Evolutionary conservation across 176 grass and related monocot genomes (phyloP).

Genomic region (Aegilops sharonensis): DNA sequence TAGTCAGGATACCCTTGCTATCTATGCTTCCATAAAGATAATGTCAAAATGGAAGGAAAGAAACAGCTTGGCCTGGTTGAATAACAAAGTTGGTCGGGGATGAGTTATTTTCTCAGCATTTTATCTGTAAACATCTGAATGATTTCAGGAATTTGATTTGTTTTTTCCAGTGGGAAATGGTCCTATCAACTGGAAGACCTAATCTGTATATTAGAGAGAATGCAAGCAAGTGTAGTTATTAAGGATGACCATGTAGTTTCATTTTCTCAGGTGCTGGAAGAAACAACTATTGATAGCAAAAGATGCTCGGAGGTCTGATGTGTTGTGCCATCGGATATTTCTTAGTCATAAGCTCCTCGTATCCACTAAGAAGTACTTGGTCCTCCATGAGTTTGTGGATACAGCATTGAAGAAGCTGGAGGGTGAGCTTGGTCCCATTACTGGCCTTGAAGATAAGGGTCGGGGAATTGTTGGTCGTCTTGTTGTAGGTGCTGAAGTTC

Average conservation of each 20-base stretch:
- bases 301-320: slow-evolving; percentile 42
- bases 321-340: slow-evolving; percentile 55
- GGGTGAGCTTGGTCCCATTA: slow-evolving; percentile 41
- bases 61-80: background rate
- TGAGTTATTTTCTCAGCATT: background rate
- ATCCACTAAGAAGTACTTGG: slow-evolving; percentile 45
- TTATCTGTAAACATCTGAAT: background rate
- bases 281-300: slow-evolving; percentile 59
- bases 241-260: background rate
- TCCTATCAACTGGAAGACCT: background rate
- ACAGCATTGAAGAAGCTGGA: slow-evolving; percentile 54
- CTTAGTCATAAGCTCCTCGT: slow-evolving; percentile 48
- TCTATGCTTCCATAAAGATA: background rate
- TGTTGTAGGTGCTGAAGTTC: slow-evolving; percentile 41
- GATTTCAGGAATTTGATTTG: background rate
- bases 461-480: slow-evolving; percentile 49
- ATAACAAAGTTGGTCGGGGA: background rate
- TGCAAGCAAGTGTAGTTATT: background rate
- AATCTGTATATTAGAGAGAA: background rate
- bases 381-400: slow-evolving; percentile 49
- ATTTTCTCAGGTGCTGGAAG: slow-evolving; percentile 50
- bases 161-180: background rate
- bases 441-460: slow-evolving; percentile 24
- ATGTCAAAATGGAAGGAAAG: background rate
- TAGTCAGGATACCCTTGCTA: background rate